phyloP scores from a whole-genome alignment of 1,284 basidiomycete species.

The Trichosporon sp. region DNA sequence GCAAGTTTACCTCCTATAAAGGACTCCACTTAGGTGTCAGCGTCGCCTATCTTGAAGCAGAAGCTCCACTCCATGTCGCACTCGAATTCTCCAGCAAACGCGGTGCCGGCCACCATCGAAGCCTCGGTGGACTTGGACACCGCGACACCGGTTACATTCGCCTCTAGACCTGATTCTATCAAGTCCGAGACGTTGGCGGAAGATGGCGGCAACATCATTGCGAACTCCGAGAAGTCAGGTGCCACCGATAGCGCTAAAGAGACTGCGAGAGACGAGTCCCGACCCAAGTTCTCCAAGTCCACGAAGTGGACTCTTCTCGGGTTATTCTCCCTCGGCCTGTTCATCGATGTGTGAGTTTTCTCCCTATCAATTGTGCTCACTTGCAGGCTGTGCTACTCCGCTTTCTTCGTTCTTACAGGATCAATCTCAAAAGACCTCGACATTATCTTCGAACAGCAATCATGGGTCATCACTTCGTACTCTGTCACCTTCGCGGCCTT shows the following conservation, averaged over 20 bases:
- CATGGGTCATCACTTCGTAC: constrained; percentile 34
- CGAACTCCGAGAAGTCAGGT: not conserved
- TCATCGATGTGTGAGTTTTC: constrained; percentile 19
- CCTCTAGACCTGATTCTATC: not conserved
- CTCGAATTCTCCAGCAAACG: not conserved
- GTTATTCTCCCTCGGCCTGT: constrained; percentile 25
- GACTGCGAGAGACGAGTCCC: not conserved
- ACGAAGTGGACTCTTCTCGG: constrained; percentile 30
- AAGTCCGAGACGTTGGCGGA: not conserved
- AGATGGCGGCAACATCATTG: not conserved
- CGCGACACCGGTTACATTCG: not conserved
- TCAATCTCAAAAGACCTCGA: constrained; percentile 25
- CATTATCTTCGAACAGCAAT: constrained; percentile 25
- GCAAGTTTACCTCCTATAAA: no score
- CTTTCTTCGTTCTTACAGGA: constrained; percentile 25
- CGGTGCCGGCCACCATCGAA: not conserved
- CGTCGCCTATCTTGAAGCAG: no score
- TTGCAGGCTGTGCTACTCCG: constrained; percentile 1
- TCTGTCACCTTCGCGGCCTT: constrained; percentile 33
- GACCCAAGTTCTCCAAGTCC: constrained; percentile 8
- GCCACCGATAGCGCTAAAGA: no score
- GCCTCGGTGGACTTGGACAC: not conserved
- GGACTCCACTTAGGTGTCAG: no score
- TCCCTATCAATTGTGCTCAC: not conserved
- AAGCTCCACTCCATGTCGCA: no score